Percentiles rank a stretch among this genome's conserved stretches.
Evolutionary conservation across 306 rosid genomes (phyloP).

Genomic region (Medicago ruthenica): DNA sequence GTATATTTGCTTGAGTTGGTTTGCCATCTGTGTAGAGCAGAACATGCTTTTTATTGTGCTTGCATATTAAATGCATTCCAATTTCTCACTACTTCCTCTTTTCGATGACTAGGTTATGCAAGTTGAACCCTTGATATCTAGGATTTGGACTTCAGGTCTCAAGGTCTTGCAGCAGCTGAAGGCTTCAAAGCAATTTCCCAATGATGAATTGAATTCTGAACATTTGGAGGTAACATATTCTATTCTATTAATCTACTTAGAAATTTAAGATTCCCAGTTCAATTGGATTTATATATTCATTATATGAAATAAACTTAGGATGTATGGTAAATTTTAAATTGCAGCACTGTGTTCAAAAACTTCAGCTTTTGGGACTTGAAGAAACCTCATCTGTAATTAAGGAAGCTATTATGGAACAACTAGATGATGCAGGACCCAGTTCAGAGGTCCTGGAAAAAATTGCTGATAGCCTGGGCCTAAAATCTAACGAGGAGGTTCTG

Average conservation of each 20-base stretch:
- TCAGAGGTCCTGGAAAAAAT: constrained; percentile 67
- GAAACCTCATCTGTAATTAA: constrained; percentile 59
- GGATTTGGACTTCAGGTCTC: constrained; percentile 57
- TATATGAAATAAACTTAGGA: constrained; percentile 20
- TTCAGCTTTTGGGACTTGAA: constrained; percentile 68
- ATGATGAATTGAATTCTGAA: constrained; percentile 63
- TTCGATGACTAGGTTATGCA: constrained; percentile 71
- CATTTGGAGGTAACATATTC: constrained; percentile 66
- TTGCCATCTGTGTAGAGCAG: constrained; percentile 34
- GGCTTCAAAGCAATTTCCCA: constrained; percentile 57
- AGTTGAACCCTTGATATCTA: constrained; percentile 68
- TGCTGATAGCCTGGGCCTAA: constrained; percentile 68
- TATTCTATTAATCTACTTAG: constrained; percentile 17
- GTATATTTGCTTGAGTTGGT: constrained; percentile 9
- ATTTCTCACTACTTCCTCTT: constrained; percentile 43
- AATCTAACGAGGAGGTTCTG: constrained; percentile 78
- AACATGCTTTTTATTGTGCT: constrained; percentile 28
- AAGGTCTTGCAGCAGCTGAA: constrained; percentile 67
- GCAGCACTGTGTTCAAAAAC: constrained; percentile 78
- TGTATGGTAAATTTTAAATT: constrained; percentile 48
- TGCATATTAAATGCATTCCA: constrained; percentile 14
- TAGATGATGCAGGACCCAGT: constrained; percentile 66
- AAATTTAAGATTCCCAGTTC: constrained; percentile 13
- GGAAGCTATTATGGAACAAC: constrained; percentile 65
- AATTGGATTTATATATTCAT: constrained; percentile 31